Evolutionary conservation across 495 filamentous ascomycete genomes (phyloP).

Genomic region (Aspergillus steynii): DNA sequence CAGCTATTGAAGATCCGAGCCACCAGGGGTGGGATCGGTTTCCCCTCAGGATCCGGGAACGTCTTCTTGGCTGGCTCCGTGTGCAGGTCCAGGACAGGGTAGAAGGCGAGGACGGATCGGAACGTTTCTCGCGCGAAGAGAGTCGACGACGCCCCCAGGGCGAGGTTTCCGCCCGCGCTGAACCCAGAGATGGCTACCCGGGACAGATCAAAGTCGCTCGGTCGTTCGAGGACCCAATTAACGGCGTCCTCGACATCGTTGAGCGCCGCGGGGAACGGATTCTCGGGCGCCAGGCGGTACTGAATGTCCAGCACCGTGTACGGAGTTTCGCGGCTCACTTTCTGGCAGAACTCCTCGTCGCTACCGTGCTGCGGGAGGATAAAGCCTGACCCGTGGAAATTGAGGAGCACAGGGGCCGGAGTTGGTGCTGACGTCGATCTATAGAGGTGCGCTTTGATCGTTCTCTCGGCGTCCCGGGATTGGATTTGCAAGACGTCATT

Average conservation of each 20-base stretch:
- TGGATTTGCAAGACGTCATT: slow-evolving; percentile 40
- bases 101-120: slow-evolving; percentile 41
- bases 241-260: slow-evolving; percentile 62
- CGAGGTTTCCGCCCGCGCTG: slow-evolving; percentile 47
- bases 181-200: slow-evolving; percentile 46
- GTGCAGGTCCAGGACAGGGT: slow-evolving; percentile 41
- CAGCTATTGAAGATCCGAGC: slow-evolving; percentile 33
- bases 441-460: slow-evolving; percentile 50
- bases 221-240: slow-evolving; percentile 31
- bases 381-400: slow-evolving; percentile 48
- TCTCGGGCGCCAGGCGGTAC: slow-evolving; percentile 78
- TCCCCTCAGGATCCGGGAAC: slow-evolving; percentile 25
- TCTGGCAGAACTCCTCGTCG: slow-evolving; percentile 45
- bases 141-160: slow-evolving; percentile 36
- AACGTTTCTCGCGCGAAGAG: slow-evolving; percentile 43
- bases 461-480: slow-evolving; percentile 42
- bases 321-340: slow-evolving; percentile 33
- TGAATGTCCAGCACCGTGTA: slow-evolving; percentile 55
- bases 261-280: slow-evolving; percentile 73
- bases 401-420: slow-evolving; percentile 44
- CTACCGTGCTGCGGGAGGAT: slow-evolving; percentile 41
- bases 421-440: slow-evolving; percentile 21
- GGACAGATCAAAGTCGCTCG: slow-evolving; percentile 34
- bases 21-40: slow-evolving; percentile 25
- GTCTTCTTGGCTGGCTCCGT: slow-evolving; percentile 22